Evolutionary conservation across 2,329 filamentous ascomycete genomes (phyloP).

Genomic region (Ophiostoma sp.): DNA sequence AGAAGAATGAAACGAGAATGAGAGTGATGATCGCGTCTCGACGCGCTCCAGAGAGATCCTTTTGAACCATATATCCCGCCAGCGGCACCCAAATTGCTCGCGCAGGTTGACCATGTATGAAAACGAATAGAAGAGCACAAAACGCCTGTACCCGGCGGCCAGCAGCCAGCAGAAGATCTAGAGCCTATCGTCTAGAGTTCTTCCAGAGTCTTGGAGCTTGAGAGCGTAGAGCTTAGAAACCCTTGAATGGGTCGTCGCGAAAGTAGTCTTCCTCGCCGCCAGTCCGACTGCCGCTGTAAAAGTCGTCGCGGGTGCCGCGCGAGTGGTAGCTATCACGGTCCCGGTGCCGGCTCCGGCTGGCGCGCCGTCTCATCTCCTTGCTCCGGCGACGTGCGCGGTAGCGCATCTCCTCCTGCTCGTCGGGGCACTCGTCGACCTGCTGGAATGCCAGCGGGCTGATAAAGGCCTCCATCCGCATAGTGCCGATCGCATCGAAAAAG

Average conservation of each 20-base stretch:
- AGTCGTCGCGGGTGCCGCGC: conserved; percentile 45
- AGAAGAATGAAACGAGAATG: neutral
- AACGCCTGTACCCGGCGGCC: neutral
- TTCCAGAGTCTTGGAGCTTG: no score
- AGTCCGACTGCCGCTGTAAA: conserved; percentile 44
- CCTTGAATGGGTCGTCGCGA: conserved; percentile 56
- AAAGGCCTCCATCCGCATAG: conserved; percentile 95
- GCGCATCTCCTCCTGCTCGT: conserved; percentile 41
- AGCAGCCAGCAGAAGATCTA: neutral
- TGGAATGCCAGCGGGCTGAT: conserved; percentile 57
- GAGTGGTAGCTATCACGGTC: conserved; percentile 49
- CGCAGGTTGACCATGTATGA: neutral
- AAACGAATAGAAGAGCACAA: neutral
- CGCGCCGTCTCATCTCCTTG: conserved; percentile 49
- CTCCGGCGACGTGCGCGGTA: conserved; percentile 47
- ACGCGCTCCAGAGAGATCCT: neutral
- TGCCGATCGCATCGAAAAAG: conserved; percentile 85
- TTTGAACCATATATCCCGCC: conserved; percentile 10
- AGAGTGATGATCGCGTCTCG: conserved; percentile 15
- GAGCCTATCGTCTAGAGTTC: no score
- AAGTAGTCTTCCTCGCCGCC: conserved; percentile 51
- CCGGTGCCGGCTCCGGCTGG: conserved; percentile 48
- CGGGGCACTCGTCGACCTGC: conserved; percentile 42
- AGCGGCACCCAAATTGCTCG: conserved; percentile 9
- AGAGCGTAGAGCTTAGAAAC: conserved; percentile 43